Base-by-base conservation (phyloP, 495 filamentous ascomycete genomes). In the Aspergillus campestris region DNA sequence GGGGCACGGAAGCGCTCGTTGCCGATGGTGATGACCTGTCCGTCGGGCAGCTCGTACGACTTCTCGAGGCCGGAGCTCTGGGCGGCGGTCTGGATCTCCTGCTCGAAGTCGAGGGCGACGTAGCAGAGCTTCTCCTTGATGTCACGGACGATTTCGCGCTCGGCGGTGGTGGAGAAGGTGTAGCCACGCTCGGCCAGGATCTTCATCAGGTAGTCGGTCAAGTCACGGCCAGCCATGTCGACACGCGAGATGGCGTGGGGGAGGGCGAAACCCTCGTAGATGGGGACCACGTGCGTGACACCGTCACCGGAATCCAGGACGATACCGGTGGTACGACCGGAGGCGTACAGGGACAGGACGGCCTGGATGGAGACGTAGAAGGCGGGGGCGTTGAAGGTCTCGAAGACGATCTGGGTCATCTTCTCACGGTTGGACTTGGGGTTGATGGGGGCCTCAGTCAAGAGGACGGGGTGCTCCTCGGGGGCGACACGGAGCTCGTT, bases 41-140 rank as follows among this genome's bases (percentile, higher is more conserved):
- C 92, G 60, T 98, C 92, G 58, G 92, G 92, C 78, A 98, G 89
- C 74, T 98, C 92, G 73, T 98, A 98, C 37, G 94, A 97, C 82
- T 98, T 98, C 85, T 98, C 92, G 70, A 97, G 77, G 79, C 79
- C 89, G 65, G 92, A 97, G 77, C 81, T 85, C 78, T 98, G 92
- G 69, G 89, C 91, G 57, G 92, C 94, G 57, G 94, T 98, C 83
- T 98, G 92, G 70, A 98, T 97, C 77, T 98, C 92, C 76, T 98
- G 92, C 79, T 98, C 92, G 63, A 98, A 98, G 78, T 98, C 92
- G 50, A 95, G 82, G 47, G 94, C 94, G 69, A 98, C 91, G 79
- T 97, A 98, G 81, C 92, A 96, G 51, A 95, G 87, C 81, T 91
- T 94, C 83, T 98, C 92, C 85, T 98, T 97, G 79, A 98, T 97